A percentile compares a stretch with the other conserved stretches of the same genome.
phyloP scores from a whole-genome alignment of 495 filamentous ascomycete species.

The Neurospora sp. region DNA sequence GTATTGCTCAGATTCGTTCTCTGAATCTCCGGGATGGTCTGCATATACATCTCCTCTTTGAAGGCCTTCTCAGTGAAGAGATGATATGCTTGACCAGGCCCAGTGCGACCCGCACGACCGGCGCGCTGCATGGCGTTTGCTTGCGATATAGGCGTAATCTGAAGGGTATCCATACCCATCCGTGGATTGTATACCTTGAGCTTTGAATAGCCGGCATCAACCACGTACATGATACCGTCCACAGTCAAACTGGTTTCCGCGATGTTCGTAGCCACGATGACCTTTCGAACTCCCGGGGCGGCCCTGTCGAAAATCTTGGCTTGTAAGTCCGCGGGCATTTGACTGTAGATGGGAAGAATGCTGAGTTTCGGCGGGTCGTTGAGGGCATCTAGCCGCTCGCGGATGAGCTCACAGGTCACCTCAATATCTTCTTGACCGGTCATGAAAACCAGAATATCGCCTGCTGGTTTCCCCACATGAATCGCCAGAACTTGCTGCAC shows the following conservation, averaged over 20 bases:
- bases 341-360: constrained; percentile 96
- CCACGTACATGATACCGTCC: constrained; percentile 98
- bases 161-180: constrained; percentile 99
- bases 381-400: constrained; percentile 78
- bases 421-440: constrained; percentile 99
- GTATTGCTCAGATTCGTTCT: constrained; percentile 93
- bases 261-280: constrained; percentile 98
- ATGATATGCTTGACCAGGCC: constrained; percentile 90
- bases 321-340: constrained; percentile 97
- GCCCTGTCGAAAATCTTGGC: constrained; percentile 96
- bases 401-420: constrained; percentile 85
- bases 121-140: constrained; percentile 92
- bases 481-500: constrained; percentile 97
- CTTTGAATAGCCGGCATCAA: constrained; percentile 93
- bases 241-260: constrained; percentile 97
- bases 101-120: constrained; percentile 88
- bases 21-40: constrained; percentile 97
- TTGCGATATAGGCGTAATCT: constrained; percentile 96
- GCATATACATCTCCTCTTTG: constrained; percentile 93
- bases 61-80: constrained; percentile 92
- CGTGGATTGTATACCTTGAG: constrained; percentile 97
- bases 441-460: constrained; percentile 98
- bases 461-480: constrained; percentile 81
- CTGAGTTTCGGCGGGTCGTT: constrained; percentile 93
- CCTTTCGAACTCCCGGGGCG: constrained; percentile 82